Evolutionary conservation across 2,329 filamentous ascomycete genomes (phyloP).

Genomic region (Aspergillus neoniger): DNA sequence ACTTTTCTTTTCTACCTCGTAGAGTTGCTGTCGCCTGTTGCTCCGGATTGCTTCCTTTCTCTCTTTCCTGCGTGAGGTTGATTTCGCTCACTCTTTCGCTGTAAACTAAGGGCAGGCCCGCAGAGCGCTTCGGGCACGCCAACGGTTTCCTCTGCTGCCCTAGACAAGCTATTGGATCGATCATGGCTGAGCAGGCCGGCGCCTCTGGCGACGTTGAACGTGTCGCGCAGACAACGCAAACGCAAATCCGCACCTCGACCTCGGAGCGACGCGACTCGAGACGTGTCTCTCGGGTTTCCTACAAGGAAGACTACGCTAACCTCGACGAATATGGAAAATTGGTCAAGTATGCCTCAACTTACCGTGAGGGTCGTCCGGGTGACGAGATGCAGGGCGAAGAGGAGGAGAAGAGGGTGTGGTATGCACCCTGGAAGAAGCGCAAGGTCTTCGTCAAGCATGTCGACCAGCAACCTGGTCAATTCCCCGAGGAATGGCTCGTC

Average conservation of each 20-base stretch:
- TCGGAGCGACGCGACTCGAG: slow-evolving; percentile 23
- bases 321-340: slow-evolving; percentile 67
- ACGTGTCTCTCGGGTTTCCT: slow-evolving; percentile 39
- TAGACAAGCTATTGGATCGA: slow-evolving; percentile 10
- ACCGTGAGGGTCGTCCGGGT: slow-evolving; percentile 55
- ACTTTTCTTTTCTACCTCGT: not conserved
- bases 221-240: slow-evolving; percentile 9
- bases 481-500: slow-evolving; percentile 68
- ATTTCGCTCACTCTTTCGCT: slow-evolving; percentile 6
- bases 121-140: slow-evolving; percentile 8
- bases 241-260: slow-evolving; percentile 27
- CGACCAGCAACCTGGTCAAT: slow-evolving; percentile 36
- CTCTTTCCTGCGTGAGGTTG: slow-evolving; percentile 10
- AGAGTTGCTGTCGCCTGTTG: not conserved
- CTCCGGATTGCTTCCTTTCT: not conserved
- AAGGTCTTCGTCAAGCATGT: slow-evolving; percentile 31
- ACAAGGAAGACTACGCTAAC: slow-evolving; percentile 34
- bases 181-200: slow-evolving; percentile 27
- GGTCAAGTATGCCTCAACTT: slow-evolving; percentile 67
- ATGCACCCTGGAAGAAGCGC: slow-evolving; percentile 57
- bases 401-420: slow-evolving; percentile 58
- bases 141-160: slow-evolving; percentile 7
- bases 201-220: slow-evolving; percentile 24
- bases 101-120: slow-evolving; percentile 5
- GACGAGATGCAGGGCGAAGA: slow-evolving; percentile 43